Percentiles rank a stretch among this genome's conserved stretches.
phyloP scores from a whole-genome alignment of 2,329 filamentous ascomycete species.

The Fusarium pseudocircinatum region DNA sequence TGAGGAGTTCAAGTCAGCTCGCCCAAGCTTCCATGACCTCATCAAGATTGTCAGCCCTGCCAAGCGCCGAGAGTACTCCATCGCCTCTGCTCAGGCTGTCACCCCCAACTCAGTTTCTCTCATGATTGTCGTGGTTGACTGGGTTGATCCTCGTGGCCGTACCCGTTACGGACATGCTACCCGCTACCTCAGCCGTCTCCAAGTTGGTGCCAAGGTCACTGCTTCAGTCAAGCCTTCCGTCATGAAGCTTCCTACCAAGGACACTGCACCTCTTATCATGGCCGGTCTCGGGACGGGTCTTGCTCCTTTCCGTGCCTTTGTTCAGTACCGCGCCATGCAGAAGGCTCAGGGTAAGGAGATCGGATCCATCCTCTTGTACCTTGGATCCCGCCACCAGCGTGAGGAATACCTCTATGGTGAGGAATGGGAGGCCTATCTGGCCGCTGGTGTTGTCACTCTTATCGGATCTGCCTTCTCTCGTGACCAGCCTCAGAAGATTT shows the following conservation, averaged over 20 bases:
- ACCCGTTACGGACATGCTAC: constrained; percentile 94
- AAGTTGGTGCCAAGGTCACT: constrained; percentile 80
- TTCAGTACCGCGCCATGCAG: constrained; percentile 97
- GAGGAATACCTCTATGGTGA: constrained; percentile 99
- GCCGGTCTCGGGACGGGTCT: constrained; percentile 97
- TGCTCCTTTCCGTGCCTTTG: constrained; percentile 98
- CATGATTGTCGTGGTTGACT: constrained; percentile 97
- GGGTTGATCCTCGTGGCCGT: constrained; percentile 88
- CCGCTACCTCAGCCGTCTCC: constrained; percentile 82
- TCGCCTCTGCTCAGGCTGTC: constrained; percentile 95
- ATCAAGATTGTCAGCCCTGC: constrained; percentile 87
- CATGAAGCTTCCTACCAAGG: constrained; percentile 93
- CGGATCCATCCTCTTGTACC: constrained; percentile 91
- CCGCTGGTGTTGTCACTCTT: constrained; percentile 92
- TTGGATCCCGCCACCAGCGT: constrained; percentile 95
- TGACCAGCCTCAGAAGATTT: constrained; percentile 98
- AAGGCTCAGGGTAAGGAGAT: constrained; percentile 98
- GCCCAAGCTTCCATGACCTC: constrained; percentile 88
- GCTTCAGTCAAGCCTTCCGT: constrained; percentile 97
- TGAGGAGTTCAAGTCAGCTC: constrained; percentile 88
- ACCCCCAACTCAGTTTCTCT: constrained; percentile 89
- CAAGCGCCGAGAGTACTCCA: constrained; percentile 99
- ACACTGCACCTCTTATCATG: constrained; percentile 97
- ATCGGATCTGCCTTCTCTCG: constrained; percentile 94
- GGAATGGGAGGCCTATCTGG: constrained; percentile 98